Conservation (phyloP, 805 yeast species). For the Grigorovia humatica region DNA sequence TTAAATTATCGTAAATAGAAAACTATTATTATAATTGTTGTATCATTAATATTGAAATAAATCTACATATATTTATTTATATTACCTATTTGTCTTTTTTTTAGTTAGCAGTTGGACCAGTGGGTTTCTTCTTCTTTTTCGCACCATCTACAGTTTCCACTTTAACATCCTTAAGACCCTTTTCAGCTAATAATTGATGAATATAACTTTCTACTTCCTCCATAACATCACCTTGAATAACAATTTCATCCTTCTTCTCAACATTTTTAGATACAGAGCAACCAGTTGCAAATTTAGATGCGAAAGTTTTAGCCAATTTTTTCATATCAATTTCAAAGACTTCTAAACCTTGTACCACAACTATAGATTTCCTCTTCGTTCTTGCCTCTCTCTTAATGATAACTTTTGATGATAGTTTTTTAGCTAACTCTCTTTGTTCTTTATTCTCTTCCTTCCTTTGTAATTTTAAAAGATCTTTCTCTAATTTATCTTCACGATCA, state of each 20-base stretch:
- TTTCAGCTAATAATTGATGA: constrained; percentile 58
- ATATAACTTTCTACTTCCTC: constrained; percentile 81
- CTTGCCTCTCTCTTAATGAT: constrained; percentile 79
- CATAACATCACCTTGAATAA: constrained; percentile 90
- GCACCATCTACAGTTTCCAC: constrained; percentile 84
- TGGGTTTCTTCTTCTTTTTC: constrained; percentile 48
- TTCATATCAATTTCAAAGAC: constrained; percentile 83
- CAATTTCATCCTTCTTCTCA: constrained; percentile 85
- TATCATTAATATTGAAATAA: background rate
- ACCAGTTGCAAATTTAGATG: constrained; percentile 92
- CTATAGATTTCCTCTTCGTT: constrained; percentile 78
- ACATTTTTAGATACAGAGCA: constrained; percentile 83
- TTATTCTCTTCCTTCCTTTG: constrained; percentile 80
- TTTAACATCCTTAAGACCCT: constrained; percentile 74
- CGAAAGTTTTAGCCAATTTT: constrained; percentile 83
- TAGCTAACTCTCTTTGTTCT: constrained; percentile 73
- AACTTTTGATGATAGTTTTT: constrained; percentile 71
- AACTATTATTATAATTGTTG: background rate
- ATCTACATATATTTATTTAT: no score
- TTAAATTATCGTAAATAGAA: no score
- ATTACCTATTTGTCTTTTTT: background rate
- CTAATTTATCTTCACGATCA: constrained; percentile 75
- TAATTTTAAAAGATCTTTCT: constrained; percentile 71
- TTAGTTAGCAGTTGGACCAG: constrained; percentile 1
- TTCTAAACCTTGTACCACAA: constrained; percentile 80